phyloP scores from a whole-genome alignment of 2,329 filamentous ascomycete species.

The Sodiomyces alkalinus region DNA sequence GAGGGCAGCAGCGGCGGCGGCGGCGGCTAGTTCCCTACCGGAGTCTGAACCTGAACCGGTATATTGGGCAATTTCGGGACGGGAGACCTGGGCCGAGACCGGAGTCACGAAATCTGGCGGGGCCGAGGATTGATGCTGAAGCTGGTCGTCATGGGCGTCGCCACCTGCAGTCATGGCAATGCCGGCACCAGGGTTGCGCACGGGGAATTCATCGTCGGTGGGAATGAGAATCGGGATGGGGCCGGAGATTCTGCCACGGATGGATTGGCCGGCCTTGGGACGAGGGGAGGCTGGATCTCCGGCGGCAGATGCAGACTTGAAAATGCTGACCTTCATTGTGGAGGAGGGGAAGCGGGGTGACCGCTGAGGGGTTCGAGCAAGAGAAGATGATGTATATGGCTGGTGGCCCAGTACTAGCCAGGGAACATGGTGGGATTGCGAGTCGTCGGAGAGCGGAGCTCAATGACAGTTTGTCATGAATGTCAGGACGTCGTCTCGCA shows the following conservation, averaged over 20 bases:
- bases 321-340: constrained; percentile 26
- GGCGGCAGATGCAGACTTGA: constrained; percentile 26
- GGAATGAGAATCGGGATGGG: constrained; percentile 40
- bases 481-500: too few relatives aligned
- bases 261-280: constrained; percentile 26
- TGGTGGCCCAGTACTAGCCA: too few relatives aligned
- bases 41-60: too few relatives aligned
- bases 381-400: too few relatives aligned
- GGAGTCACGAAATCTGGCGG: too few relatives aligned
- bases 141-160: constrained; percentile 10
- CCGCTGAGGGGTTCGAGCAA: background rate
- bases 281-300: constrained; percentile 14
- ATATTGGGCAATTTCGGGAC: too few relatives aligned
- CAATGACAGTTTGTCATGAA: too few relatives aligned
- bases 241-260: constrained; percentile 45
- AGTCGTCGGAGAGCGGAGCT: too few relatives aligned
- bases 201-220: constrained; percentile 38
- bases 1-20: too few relatives aligned
- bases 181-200: constrained; percentile 24
- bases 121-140: background rate
- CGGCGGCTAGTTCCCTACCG: too few relatives aligned
- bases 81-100: too few relatives aligned
- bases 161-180: constrained; percentile 17
- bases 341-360: background rate
- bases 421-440: too few relatives aligned